Evolutionary conservation across 306 rosid species (phyloP).

Genomic region (Pachyrhizus erosus): DNA sequence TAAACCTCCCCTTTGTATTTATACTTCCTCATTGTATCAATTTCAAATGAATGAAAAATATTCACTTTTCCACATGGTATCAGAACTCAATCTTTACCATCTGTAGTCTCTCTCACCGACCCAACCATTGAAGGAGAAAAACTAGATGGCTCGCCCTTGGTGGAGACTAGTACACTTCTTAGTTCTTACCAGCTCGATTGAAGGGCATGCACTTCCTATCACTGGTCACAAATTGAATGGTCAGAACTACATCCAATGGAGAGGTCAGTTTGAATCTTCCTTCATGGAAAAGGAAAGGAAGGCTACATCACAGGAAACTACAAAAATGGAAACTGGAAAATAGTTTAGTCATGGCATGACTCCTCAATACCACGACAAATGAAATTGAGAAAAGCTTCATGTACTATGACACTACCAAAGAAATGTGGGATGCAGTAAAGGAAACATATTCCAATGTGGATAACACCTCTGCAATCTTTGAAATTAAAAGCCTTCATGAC

Average conservation of each 20-base stretch:
- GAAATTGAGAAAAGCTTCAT: background rate
- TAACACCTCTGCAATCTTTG: too few species aligned
- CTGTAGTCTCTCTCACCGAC: background rate
- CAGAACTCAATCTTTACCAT: background rate
- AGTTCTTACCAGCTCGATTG: background rate
- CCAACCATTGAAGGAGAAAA: background rate
- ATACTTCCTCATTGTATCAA: background rate
- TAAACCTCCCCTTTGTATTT: background rate
- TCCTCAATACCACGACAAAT: background rate
- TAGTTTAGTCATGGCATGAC: background rate
- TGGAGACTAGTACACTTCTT: background rate
- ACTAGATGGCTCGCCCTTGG: background rate
- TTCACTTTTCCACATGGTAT: background rate
- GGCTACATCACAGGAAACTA: background rate
- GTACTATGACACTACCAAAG: too few species aligned
- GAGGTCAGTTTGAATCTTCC: background rate
- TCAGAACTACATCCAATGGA: background rate
- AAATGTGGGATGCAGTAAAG: too few species aligned
- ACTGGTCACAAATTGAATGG: background rate
- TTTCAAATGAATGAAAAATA: background rate
- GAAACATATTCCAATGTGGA: too few species aligned
- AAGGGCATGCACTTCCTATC: background rate
- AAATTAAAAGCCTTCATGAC: too few species aligned
- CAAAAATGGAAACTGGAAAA: background rate
- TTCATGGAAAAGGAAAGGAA: background rate